Conservation (phyloP, 106 monocot species). For the Platanthera zijinensis region DNA sequence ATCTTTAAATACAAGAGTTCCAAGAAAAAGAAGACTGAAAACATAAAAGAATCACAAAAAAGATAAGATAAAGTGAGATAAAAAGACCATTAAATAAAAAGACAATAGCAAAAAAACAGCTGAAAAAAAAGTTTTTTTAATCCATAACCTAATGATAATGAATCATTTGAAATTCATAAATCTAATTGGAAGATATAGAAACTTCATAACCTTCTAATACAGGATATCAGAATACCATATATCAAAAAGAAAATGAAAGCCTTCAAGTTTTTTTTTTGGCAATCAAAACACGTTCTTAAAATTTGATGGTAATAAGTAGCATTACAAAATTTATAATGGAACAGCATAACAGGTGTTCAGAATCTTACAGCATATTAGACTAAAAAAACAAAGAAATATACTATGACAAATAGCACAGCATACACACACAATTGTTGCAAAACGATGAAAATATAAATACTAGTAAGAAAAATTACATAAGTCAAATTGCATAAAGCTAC, state of each 20-base stretch:
- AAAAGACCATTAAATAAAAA: not conserved
- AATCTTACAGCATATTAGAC: no score
- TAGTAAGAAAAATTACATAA: no score
- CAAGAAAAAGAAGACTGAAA: not conserved
- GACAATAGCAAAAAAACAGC: not conserved
- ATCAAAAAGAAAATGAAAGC: not conserved
- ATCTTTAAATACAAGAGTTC: not conserved
- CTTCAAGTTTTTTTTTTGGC: not conserved
- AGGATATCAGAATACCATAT: not conserved
- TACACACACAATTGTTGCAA: no score
- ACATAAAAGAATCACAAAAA: not conserved
- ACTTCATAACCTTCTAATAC: not conserved
- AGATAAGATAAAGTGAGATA: not conserved
- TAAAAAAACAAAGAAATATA: no score
- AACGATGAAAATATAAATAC: no score
- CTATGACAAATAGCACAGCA: no score
- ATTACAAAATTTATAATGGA: no score
- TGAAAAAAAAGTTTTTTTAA: not conserved
- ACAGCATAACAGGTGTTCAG: no score
- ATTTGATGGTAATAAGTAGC: no score
- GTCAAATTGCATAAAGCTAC: no score
- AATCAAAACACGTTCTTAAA: no score
- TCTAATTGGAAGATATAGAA: not conserved
- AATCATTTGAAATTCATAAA: not conserved
- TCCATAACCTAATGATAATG: not conserved